Evolutionary conservation across 208 protist species (phyloP).

Genomic region (Wallacemonas sp.): DNA sequence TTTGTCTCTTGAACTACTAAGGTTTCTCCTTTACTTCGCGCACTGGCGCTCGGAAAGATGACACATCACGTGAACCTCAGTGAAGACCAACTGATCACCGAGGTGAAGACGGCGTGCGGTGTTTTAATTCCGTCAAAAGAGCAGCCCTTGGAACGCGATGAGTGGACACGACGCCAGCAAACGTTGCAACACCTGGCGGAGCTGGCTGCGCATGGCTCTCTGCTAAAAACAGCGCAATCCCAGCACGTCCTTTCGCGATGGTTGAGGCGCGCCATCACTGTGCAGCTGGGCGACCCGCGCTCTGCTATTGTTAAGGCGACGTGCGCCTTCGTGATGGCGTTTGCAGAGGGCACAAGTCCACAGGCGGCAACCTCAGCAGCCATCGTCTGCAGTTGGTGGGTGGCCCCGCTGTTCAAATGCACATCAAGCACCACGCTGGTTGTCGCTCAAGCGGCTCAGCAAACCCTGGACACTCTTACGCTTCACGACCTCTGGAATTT

Average conservation of each 20-base stretch:
- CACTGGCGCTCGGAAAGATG: no score
- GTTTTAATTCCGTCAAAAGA: not conserved
- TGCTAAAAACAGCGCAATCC: constrained; percentile 31
- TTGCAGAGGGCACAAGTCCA: constrained; percentile 21
- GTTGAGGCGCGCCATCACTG: constrained; percentile 19
- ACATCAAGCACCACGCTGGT: constrained; percentile 29
- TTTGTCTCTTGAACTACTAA: no score
- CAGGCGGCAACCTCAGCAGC: not conserved
- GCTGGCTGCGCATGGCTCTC: constrained; percentile 30
- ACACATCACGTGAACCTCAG: no score
- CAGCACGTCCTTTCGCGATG: constrained; percentile 40
- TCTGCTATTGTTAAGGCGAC: constrained; percentile 23
- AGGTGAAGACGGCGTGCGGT: not conserved
- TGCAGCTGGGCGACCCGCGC: constrained; percentile 47
- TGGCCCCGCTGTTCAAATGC: constrained; percentile 33
- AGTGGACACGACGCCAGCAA: constrained; percentile 27
- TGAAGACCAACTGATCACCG: not conserved
- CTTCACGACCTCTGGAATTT: constrained; percentile 35
- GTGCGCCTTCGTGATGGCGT: constrained; percentile 17
- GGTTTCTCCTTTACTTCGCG: no score
- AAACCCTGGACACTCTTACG: constrained; percentile 31
- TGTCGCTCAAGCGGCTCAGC: constrained; percentile 26
- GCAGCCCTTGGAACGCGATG: constrained; percentile 12
- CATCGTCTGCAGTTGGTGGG: constrained; percentile 47
- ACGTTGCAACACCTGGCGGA: constrained; percentile 30